Evolutionary conservation across 257 asterid genomes (phyloP).

Genomic region (Solanum pimpinellifolium): DNA sequence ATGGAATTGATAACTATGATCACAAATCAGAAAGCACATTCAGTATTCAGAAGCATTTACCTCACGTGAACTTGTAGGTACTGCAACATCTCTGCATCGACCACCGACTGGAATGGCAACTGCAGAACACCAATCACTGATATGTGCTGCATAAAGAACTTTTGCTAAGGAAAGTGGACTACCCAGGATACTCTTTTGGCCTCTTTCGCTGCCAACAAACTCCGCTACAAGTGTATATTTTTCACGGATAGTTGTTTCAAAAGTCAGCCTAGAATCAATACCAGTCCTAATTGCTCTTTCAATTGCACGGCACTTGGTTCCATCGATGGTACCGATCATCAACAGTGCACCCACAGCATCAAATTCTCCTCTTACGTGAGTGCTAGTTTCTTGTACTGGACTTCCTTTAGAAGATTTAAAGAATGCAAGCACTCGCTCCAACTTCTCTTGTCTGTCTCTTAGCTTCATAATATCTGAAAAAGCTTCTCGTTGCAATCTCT

Average conservation of each 20-base stretch:
- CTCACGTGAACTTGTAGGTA: conserved; percentile 31
- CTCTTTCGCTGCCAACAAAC: conserved; percentile 47
- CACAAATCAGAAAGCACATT: not conserved
- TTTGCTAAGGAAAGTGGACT: conserved; percentile 68
- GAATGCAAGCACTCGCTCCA: conserved; percentile 59
- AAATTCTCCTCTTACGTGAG: conserved; percentile 68
- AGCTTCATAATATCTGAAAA: conserved; percentile 92
- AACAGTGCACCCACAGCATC: conserved; percentile 57
- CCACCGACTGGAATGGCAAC: conserved; percentile 82
- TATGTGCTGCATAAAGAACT: conserved; percentile 54
- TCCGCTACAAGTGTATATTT: conserved; percentile 66
- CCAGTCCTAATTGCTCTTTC: conserved; percentile 59
- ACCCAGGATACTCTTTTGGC: conserved; percentile 28
- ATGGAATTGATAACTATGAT: not conserved
- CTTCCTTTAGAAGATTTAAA: conserved; percentile 54
- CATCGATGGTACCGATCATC: conserved; percentile 41
- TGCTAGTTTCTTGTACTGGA: conserved; percentile 59
- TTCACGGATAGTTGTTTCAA: conserved; percentile 53
- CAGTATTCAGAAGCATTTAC: conserved; percentile 13
- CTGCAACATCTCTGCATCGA: conserved; percentile 55
- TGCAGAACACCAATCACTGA: conserved; percentile 73
- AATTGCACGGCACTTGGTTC: conserved; percentile 31
- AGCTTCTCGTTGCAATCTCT: conserved; percentile 88
- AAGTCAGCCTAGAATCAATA: conserved; percentile 58
- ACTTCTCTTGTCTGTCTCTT: conserved; percentile 91